A percentile compares a stretch with the other conserved stretches of the same genome.
Evolutionary conservation across 345 rosid species (phyloP).

Genomic region (Populus davidiana): DNA sequence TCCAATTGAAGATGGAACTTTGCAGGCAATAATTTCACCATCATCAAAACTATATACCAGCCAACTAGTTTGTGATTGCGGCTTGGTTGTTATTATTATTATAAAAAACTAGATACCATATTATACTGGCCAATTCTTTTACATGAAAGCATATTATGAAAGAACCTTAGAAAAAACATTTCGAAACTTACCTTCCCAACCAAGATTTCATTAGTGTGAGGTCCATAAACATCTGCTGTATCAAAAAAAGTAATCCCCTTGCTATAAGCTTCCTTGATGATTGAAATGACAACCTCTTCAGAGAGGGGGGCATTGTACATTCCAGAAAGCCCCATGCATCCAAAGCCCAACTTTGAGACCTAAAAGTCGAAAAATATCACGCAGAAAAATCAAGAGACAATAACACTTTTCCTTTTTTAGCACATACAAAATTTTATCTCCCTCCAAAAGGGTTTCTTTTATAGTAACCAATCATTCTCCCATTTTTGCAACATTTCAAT

Average conservation of each 20-base stretch:
- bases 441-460: too few species aligned
- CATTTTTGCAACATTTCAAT: too few species aligned
- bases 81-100: too few species aligned
- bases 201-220: slow-evolving; percentile 29
- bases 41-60: too few species aligned
- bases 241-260: slow-evolving; percentile 39
- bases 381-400: background rate
- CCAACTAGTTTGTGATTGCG: too few species aligned
- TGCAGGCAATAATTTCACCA: too few species aligned
- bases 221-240: slow-evolving; percentile 36
- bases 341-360: slow-evolving; percentile 46
- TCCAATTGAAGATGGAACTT: too few species aligned
- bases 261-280: slow-evolving; percentile 29
- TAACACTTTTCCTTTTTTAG: too few species aligned
- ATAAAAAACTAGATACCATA: background rate
- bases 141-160: too few species aligned
- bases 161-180: background rate
- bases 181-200: slow-evolving; percentile 28
- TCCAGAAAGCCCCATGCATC: slow-evolving; percentile 35
- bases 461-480: too few species aligned
- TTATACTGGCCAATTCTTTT: background rate
- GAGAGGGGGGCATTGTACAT: slow-evolving; percentile 26
- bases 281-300: slow-evolving; percentile 33
- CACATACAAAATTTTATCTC: too few species aligned
- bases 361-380: background rate